A percentile compares a stretch with the other conserved stretches of the same genome.
Conservation (phyloP, 140 eudicot genomes). For the Erigeron philadelphicus region DNA sequence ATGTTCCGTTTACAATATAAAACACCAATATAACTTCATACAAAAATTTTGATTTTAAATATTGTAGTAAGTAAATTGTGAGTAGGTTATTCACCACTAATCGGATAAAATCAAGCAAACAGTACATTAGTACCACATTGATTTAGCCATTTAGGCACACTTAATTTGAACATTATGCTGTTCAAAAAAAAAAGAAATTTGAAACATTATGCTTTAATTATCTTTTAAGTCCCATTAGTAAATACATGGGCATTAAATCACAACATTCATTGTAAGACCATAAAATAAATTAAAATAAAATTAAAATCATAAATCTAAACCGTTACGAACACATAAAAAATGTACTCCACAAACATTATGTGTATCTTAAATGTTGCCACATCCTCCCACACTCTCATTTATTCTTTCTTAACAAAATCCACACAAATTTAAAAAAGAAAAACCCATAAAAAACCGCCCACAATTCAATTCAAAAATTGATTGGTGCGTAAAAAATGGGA, state of each 20-base stretch:
- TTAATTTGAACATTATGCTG: too few relatives aligned
- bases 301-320: neutral
- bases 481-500: conserved; percentile 37
- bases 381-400: neutral
- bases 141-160: too few relatives aligned
- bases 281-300: neutral
- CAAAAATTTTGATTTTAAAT: too few relatives aligned
- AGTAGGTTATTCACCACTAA: too few relatives aligned
- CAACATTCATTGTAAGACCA: neutral
- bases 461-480: conserved; percentile 32
- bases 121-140: too few relatives aligned
- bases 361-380: conserved; percentile 27
- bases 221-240: neutral
- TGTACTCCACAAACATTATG: conserved; percentile 20
- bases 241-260: neutral
- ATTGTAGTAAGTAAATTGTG: too few relatives aligned
- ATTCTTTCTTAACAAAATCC: neutral
- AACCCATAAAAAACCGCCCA: conserved; percentile 19
- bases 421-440: neutral
- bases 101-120: too few relatives aligned
- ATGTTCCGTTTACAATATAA: too few relatives aligned
- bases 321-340: conserved; percentile 4
- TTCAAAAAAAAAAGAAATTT: too few relatives aligned
- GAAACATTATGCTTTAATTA: neutral
- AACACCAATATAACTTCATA: too few relatives aligned